Evolutionary conservation across 768 basidiomycete genomes (phyloP).

Genomic region (Boletus eberwhitei): DNA sequence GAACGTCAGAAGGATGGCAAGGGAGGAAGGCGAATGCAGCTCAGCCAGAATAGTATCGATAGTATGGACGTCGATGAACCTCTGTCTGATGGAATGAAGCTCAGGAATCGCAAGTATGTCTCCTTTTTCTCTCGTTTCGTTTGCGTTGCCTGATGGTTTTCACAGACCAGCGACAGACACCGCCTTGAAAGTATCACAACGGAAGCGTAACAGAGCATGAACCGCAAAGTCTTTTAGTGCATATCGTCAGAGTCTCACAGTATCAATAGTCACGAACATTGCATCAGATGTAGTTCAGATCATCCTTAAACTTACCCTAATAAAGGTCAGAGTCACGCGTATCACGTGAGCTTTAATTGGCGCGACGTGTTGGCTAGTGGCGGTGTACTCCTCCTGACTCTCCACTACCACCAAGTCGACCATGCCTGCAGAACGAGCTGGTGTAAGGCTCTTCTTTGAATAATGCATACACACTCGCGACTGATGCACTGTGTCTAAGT

Average conservation of each 20-base stretch:
- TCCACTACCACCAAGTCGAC: constrained; percentile 18
- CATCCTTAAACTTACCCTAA: no score
- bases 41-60: constrained; percentile 25
- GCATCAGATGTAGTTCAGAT: neutral
- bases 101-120: constrained; percentile 63
- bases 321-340: constrained; percentile 1
- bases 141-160: neutral
- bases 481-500: constrained; percentile 43
- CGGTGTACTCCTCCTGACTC: constrained; percentile 16
- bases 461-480: neutral
- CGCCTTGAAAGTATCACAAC: constrained; percentile 41
- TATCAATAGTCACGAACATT: constrained; percentile 10
- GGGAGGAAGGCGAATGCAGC: constrained; percentile 29
- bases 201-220: constrained; percentile 60
- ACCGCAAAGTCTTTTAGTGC: neutral
- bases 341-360: constrained; percentile 33
- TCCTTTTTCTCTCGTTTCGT: neutral
- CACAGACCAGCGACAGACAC: constrained; percentile 38
- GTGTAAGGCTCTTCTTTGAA: constrained; percentile 45
- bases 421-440: constrained; percentile 80
- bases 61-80: constrained; percentile 71
- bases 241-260: neutral
- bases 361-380: constrained; percentile 23
- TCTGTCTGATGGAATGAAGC: constrained; percentile 37
- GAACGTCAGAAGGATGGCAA: constrained; percentile 63